A percentile compares a stretch with the other conserved stretches of the same genome.
phyloP scores from a whole-genome alignment of 805 yeast genomes.

The Ogataea kodamae region DNA sequence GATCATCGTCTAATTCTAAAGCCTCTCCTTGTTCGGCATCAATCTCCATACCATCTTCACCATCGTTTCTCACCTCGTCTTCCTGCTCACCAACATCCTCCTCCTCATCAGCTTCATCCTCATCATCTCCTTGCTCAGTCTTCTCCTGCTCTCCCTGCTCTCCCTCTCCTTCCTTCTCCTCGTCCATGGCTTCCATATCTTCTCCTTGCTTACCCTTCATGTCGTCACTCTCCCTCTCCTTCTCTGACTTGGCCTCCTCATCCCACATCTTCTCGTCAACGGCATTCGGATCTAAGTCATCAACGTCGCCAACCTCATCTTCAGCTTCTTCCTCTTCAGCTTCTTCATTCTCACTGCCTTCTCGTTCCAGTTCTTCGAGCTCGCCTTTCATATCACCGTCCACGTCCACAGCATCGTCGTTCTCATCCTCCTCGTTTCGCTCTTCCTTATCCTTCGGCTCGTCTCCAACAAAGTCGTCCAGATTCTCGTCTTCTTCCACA shows the following conservation, averaged over 20 bases:
- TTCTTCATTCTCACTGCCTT: conserved; percentile 49
- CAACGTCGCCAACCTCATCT: conserved; percentile 85
- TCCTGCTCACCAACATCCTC: conserved; percentile 30
- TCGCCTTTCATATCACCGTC: conserved; percentile 98
- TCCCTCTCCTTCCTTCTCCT: conserved; percentile 34
- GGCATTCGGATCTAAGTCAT: conserved; percentile 89
- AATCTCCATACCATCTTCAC: conserved; percentile 29
- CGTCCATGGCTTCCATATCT: conserved; percentile 48
- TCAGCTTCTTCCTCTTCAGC: conserved; percentile 61
- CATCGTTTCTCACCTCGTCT: conserved; percentile 18
- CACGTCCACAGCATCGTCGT: conserved; percentile 87
- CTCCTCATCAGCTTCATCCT: conserved; percentile 64
- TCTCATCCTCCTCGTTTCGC: conserved; percentile 61
- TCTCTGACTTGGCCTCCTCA: conserved; percentile 73
- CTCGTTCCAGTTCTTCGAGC: conserved; percentile 72
- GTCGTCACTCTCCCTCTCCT: conserved; percentile 79
- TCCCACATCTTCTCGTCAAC: conserved; percentile 98
- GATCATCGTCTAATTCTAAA: conserved; percentile 20
- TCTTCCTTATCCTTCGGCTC: conserved; percentile 48
- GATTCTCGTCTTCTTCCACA: conserved; percentile 87
- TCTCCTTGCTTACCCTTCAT: conserved; percentile 56
- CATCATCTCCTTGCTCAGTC: conserved; percentile 51
- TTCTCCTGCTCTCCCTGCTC: conserved; percentile 35
- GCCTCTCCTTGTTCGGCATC: conserved; percentile 26
- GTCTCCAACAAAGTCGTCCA: conserved; percentile 71